phyloP scores from a whole-genome alignment of 2,329 filamentous ascomycete genomes.

The Incumbomyces lentus region DNA sequence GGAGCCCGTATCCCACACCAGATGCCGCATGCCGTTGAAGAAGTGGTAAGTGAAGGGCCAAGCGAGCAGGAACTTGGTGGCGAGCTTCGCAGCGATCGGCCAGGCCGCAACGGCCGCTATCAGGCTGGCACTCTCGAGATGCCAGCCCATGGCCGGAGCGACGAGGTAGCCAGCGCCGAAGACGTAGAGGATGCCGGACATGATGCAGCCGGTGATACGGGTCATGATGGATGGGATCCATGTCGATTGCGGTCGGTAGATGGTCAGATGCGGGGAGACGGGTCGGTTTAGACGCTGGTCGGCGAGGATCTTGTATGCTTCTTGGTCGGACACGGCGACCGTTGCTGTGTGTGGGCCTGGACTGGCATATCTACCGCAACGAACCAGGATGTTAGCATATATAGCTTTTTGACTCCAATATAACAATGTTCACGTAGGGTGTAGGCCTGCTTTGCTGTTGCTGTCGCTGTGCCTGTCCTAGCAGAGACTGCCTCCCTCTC shows the following conservation, averaged over 20 bases:
- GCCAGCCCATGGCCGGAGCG: conserved; percentile 63
- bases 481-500: too few relatives aligned
- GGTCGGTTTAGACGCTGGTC: conserved; percentile 73
- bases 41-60: conserved; percentile 59
- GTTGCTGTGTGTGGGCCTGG: conserved; percentile 16
- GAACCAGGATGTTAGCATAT: too few relatives aligned
- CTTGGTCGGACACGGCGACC: conserved; percentile 44
- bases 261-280: conserved; percentile 70
- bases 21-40: conserved; percentile 61
- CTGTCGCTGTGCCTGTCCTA: conserved; percentile 24
- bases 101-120: conserved; percentile 55
- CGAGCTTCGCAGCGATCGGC: conserved; percentile 49
- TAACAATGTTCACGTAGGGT: too few relatives aligned
- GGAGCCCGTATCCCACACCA: conserved; percentile 58
- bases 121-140: conserved; percentile 54
- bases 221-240: conserved; percentile 68
- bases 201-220: conserved; percentile 68
- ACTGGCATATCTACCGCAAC: background rate
- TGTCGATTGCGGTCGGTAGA: conserved; percentile 81
- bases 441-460: background rate
- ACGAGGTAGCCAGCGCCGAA: conserved; percentile 73
- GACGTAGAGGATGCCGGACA: conserved; percentile 66
- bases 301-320: conserved; percentile 58
- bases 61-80: conserved; percentile 49
- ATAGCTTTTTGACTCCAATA: too few relatives aligned